Conservation (phyloP, 805 yeast genomes). For the Ogataea wickerhamii region DNA sequence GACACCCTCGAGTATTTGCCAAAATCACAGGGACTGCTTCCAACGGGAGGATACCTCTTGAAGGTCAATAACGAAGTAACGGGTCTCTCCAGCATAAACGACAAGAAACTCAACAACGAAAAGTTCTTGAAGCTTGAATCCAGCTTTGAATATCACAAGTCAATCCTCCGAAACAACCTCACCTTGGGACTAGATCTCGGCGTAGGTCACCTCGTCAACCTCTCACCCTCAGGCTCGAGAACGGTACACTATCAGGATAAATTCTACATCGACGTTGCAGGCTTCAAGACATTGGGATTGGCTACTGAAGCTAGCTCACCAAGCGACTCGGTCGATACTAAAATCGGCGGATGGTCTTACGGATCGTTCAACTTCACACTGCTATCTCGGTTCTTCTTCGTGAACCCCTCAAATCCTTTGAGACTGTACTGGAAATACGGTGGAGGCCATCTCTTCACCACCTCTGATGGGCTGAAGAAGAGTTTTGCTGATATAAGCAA, state of each 20-base stretch:
- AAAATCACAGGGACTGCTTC: slow-evolving; percentile 36
- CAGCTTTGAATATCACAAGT: slow-evolving; percentile 32
- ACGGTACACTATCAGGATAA: slow-evolving; percentile 67
- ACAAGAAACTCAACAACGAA: slow-evolving; percentile 18
- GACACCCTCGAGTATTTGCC: slow-evolving; percentile 42
- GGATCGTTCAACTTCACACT: slow-evolving; percentile 27
- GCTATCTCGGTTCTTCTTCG: slow-evolving; percentile 58
- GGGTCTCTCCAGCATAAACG: slow-evolving; percentile 21
- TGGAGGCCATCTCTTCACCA: slow-evolving; percentile 55
- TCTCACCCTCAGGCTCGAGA: slow-evolving; percentile 25
- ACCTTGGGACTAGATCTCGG: slow-evolving; percentile 49
- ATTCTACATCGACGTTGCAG: slow-evolving; percentile 56
- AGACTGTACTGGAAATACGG: slow-evolving; percentile 61
- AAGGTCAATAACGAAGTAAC: slow-evolving; percentile 46
- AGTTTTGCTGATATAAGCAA: slow-evolving; percentile 14
- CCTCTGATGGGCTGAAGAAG: slow-evolving; percentile 14
- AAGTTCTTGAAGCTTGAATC: slow-evolving; percentile 38
- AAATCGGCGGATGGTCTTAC: slow-evolving; percentile 28
- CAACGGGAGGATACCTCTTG: slow-evolving; percentile 42
- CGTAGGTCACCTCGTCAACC: slow-evolving; percentile 53
- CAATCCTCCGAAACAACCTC: slow-evolving; percentile 42
- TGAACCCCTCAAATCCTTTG: slow-evolving; percentile 45
- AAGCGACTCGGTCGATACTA: slow-evolving; percentile 6
- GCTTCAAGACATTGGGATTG: slow-evolving; percentile 21
- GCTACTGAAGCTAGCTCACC: slow-evolving; percentile 2